Evolutionary conservation across 1,284 basidiomycete species (phyloP).

Genomic region (Dichomitus squalens): DNA sequence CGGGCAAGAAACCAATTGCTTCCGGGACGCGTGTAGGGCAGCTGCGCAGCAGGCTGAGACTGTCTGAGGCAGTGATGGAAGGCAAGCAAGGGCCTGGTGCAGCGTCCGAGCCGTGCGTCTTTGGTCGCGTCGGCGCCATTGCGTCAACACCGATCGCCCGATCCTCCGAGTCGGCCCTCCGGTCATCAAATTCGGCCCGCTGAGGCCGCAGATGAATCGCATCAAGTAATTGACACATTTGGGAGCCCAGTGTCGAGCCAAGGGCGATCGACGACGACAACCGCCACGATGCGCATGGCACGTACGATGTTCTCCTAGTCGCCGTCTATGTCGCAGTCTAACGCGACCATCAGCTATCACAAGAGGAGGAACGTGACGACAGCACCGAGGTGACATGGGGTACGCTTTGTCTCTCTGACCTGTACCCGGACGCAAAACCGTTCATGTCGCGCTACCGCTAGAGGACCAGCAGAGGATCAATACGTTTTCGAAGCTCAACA

Average conservation of each 20-base stretch:
- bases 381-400: constrained; percentile 92
- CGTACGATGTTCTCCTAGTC: constrained; percentile 15
- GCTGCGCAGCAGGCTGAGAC: not conserved
- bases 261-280: not conserved
- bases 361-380: constrained; percentile 82
- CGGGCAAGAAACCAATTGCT: too few relatives aligned
- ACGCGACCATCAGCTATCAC: constrained; percentile 52
- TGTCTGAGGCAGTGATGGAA: not conserved
- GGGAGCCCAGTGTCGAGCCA: too few relatives aligned
- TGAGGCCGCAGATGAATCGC: too few relatives aligned
- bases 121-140: not conserved
- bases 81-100: not conserved
- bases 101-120: not conserved
- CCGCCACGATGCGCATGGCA: constrained; percentile 58
- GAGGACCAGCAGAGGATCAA: constrained; percentile 96
- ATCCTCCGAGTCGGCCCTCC: not conserved
- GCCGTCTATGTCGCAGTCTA: not conserved
- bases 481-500: constrained; percentile 91
- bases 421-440: not conserved
- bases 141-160: not conserved
- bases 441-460: constrained; percentile 31
- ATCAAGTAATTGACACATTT: too few relatives aligned
- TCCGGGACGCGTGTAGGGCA: not conserved
- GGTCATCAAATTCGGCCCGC: not conserved
- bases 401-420: constrained; percentile 38